A percentile compares a stretch with the other conserved stretches of the same genome.
Evolutionary conservation across 1,139 yeast genomes (phyloP).

Genomic region (Saccharomyces hybrid): DNA sequence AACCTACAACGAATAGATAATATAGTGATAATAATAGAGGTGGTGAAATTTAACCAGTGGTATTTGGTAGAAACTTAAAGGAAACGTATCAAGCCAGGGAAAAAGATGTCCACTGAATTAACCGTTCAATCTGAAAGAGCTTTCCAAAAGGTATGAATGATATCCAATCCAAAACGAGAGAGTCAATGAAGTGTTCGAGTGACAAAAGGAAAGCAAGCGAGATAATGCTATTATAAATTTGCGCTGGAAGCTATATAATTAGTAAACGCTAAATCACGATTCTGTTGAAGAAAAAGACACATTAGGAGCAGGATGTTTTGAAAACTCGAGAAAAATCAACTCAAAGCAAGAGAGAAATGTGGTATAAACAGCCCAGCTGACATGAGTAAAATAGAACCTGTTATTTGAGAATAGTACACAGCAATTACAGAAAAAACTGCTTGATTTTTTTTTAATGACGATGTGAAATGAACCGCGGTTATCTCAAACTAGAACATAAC

Average conservation of each 20-base stretch:
- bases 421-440: no score
- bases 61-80: background rate
- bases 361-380: no score
- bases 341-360: no score
- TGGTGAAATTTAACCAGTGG: background rate
- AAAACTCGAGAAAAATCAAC: no score
- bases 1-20: background rate
- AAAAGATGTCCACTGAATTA: slow-evolving; percentile 96
- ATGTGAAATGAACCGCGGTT: no score
- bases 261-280: background rate
- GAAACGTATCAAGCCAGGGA: background rate
- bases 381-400: no score
- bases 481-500: no score
- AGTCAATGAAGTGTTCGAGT: background rate
- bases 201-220: background rate
- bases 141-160: slow-evolving; percentile 92
- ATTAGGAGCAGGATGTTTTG: no score
- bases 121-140: slow-evolving; percentile 99
- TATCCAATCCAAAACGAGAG: background rate
- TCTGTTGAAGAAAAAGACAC: no score
- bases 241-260: background rate
- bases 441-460: no score
- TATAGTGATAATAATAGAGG: background rate
- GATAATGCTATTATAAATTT: background rate
- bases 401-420: no score